Evolutionary conservation across 2,329 filamentous ascomycete species (phyloP).

Genomic region (Paraphoma sp.): DNA sequence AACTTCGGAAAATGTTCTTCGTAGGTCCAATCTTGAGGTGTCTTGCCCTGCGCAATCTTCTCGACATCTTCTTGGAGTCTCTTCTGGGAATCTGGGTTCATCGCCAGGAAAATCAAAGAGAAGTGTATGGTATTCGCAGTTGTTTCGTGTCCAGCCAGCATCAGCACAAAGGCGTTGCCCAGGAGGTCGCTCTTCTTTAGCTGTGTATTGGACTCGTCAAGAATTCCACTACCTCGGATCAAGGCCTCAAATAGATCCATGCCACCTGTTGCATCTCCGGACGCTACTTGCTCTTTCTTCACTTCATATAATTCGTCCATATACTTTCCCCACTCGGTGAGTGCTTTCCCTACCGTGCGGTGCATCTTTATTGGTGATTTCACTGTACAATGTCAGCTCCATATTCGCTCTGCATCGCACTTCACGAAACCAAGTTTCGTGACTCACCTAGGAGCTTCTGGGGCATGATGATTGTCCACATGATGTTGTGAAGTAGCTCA

Average conservation of each 20-base stretch:
- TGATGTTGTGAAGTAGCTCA: constrained; percentile 67
- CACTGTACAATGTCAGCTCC: constrained; percentile 21
- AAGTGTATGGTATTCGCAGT: constrained; percentile 79
- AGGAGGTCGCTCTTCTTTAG: constrained; percentile 64
- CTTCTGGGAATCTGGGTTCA: constrained; percentile 68
- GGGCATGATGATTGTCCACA: constrained; percentile 67
- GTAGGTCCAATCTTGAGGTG: constrained; percentile 72
- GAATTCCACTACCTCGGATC: constrained; percentile 44
- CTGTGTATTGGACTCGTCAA: constrained; percentile 34
- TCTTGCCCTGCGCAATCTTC: constrained; percentile 64
- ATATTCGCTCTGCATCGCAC: background rate
- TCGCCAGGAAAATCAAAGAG: constrained; percentile 70
- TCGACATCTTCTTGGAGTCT: constrained; percentile 74
- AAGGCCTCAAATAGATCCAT: constrained; percentile 63
- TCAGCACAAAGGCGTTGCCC: constrained; percentile 70
- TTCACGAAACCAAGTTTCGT: background rate
- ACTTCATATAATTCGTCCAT: constrained; percentile 72
- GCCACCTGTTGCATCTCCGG: constrained; percentile 47
- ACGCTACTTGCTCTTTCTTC: constrained; percentile 59
- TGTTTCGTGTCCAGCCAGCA: constrained; percentile 81
- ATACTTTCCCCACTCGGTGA: constrained; percentile 70
- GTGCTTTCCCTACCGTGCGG: constrained; percentile 61
- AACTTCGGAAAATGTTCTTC: constrained; percentile 70
- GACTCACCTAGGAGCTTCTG: constrained; percentile 61
- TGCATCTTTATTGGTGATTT: constrained; percentile 54